Base-by-base conservation (phyloP, 2,329 filamentous ascomycete genomes). In the Rachicladosporium sp. region DNA sequence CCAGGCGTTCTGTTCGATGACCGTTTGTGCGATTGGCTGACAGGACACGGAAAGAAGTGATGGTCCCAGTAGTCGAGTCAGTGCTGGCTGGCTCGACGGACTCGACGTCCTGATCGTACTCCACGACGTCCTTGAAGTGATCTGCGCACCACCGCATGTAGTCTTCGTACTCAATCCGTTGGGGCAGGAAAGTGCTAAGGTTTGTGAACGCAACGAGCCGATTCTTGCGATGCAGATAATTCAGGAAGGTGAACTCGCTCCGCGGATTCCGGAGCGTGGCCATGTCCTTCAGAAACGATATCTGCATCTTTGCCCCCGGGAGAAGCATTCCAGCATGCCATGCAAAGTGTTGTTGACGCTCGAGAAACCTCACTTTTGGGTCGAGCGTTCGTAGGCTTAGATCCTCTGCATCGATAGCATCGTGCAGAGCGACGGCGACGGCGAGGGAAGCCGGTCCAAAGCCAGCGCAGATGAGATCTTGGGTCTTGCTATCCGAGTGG, bases 281-380 rank as follows among this genome's bases (percentile, higher is more conserved):
- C 60, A 96, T 75, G 58, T 96, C 89, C 66, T 96, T 96, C 66
- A 96, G 74, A 67, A 94, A 96, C 7, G 85, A 93, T 51, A 96
- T 96, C 59, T 96, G 89, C 89, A 96, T 96, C 65, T 82, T 87
- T 38, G 88, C 84, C 4, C 87, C 88, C 0, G 87, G 85, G 3
- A 96, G 74, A 43, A 95, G 76, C 89, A 96, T 96, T 43, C 89
- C 89, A 0, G 86, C 79, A 61, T 96, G 89, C 89, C 89, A 96
- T 43, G 82, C 77, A 56, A 96, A 96, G 35, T 71, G 66, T 27
- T 69, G 56, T 63, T 96, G 89, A 60, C 83, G 82, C 67, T 96
- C 89, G 15, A 96, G 64, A 62, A 95, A 96, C 33, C 84, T 73
- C 3, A 93, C 78, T 57, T 82, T 86, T 35, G 85, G 82, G 33